Base-by-base conservation (phyloP, 306 rosid species). In the Astragalus glycyphyllos region DNA sequence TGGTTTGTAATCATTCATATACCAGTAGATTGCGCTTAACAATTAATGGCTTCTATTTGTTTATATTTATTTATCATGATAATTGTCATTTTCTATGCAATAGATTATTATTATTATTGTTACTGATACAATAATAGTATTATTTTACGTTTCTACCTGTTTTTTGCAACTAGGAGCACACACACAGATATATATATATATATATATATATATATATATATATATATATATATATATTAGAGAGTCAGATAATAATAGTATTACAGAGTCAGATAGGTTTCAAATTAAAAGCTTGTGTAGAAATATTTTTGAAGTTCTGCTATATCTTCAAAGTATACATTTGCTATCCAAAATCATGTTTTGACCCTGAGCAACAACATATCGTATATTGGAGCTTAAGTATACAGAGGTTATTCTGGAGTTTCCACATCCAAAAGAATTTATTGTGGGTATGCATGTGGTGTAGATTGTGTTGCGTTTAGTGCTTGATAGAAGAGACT, bases 121-220 rank as follows among this genome's bases (percentile, higher is more conserved):
- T 54, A 20, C n/a, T 35, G 42, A 35, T 71, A 35, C 71, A 35
- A 15, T 54, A 54, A 46, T 62, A 40, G 71, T 45, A 13, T 54
- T 61, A 34, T 41, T 68, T 69, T 71, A n/a, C 49, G 61, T 79
- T 60, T 17, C 5, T 44, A 4, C 72, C 61, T 15, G 42, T 60
- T 60, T 50, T 45, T 44, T 66, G 68, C 61, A 45, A 38, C 11
- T 40, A 23, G 48, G 29, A 53, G 60, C 57, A 71, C 12, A 23
- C 32, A 38, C n/a, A n/a, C n/a, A n/a, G n/a, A n/a, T n/a, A n/a
- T n/a, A n/a, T n/a, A n/a, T n/a, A n/a, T n/a, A n/a, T n/a, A n/a
- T n/a, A n/a, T n/a, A n/a, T n/a, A n/a, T n/a, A n/a, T n/a, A n/a
- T n/a, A n/a, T n/a, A n/a, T n/a, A n/a, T n/a, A n/a, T n/a, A n/a